Evolutionary conservation across 371 early-diverging fungal genomes (phyloP), one percentile per base, ranked within the genome.

Genomic region (Lichtheimia ornata): DNA sequence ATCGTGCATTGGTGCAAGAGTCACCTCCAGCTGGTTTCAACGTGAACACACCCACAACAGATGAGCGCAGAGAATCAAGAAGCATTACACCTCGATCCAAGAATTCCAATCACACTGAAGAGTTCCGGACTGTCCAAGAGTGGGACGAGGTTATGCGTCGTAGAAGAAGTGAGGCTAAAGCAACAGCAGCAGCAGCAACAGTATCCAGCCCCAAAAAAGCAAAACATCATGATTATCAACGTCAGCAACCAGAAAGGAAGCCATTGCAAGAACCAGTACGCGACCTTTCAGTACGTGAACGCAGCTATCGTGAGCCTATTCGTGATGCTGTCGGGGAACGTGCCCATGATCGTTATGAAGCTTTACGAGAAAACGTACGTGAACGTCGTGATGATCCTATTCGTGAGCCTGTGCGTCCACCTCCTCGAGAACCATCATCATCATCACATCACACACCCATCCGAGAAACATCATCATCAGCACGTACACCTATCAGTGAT

Each of bases 1-100:
- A 65, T 51, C 66, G 66, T n/a, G 57, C 66, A 5, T 40, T 65
- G 18, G 61, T 61, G 14, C 50, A 58, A 14, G 66, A 65, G 45
- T 65, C 66, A 2, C 66, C 66, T 9, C 66, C 66, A 6, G 61
- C 55, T 4, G 59, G 54, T 28, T 55, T 65, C 28, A 20, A 40
- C 24, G 43, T 41, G 2, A 45, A 50, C 20, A 64, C 64, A 17
- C 64, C 64, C 0, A 35, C 35, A 24, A 47, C 43, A 27, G 64
- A 64, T 12, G 51, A 54, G 24, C 40, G n/a, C 4, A 49, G 41
- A 5, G 30, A 45, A 27, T 56, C 24, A 44, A 45, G 13, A 27
- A 14, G 22, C 9, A 24, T 12, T 42, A 45, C 57, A 27, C 43
- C 43, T 15, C 52, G 52, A 52, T 18, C 41, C 41, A 40, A 28